Percentiles rank a stretch among this genome's conserved stretches.
Conservation (phyloP, 1,284 basidiomycete genomes). For the Neolentinus lepideus region DNA sequence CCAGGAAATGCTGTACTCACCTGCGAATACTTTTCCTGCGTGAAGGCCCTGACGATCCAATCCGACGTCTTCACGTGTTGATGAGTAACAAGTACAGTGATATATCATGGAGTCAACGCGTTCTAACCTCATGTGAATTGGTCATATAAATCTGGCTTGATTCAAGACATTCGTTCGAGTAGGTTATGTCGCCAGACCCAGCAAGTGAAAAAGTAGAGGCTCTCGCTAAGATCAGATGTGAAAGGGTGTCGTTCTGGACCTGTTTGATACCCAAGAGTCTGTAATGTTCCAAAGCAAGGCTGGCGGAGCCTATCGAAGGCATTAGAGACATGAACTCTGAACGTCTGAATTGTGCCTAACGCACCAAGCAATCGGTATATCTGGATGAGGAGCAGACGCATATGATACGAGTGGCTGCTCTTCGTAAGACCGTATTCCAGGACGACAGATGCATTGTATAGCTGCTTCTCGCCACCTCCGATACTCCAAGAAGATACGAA, state of each 20-base stretch:
- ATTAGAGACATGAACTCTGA: neutral
- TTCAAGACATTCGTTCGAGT: constrained; percentile 66
- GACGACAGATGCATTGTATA: constrained; percentile 56
- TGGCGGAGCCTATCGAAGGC: constrained; percentile 48
- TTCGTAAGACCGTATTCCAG: constrained; percentile 68
- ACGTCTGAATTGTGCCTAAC: constrained; percentile 4
- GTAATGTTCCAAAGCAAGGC: constrained; percentile 70
- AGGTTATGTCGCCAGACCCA: constrained; percentile 62
- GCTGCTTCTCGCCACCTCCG: constrained; percentile 43
- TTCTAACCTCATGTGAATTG: constrained; percentile 64
- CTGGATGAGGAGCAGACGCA: constrained; percentile 67
- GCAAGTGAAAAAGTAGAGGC: constrained; percentile 76
- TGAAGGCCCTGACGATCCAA: constrained; percentile 71
- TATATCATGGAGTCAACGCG: constrained; percentile 1
- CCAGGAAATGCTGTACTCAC: constrained; percentile 22
- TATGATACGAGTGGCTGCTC: constrained; percentile 73
- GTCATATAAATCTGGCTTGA: constrained; percentile 71
- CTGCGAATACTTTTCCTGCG: constrained; percentile 73
- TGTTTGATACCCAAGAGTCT: constrained; percentile 70
- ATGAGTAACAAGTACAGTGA: constrained; percentile 7
- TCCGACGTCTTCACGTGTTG: constrained; percentile 56
- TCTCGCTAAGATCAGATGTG: constrained; percentile 71
- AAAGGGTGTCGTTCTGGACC: constrained; percentile 80
- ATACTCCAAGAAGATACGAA: constrained; percentile 60
- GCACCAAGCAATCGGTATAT: constrained; percentile 74